These are phyloP conservation scores for Populus deltoides DNA, from an alignment of 345 rosid genomes.

Conservation along the genomic window DNA sequence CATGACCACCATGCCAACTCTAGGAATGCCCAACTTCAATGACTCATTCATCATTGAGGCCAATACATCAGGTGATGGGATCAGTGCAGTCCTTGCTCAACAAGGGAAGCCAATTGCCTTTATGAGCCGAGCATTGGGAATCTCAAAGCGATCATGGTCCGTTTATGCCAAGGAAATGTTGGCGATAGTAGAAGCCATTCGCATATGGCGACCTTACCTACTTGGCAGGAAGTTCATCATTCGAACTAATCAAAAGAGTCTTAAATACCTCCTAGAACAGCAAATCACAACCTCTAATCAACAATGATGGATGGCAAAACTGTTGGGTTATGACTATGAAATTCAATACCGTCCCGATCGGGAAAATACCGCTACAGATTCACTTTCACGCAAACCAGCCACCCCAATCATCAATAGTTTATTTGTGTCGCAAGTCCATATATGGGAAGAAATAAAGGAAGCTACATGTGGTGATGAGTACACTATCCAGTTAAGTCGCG, in stretches of 20 bases:
- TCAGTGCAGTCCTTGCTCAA: background rate
- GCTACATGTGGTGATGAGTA: no score
- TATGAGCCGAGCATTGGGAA: no score
- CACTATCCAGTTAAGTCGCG: no score
- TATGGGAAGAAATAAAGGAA: no score
- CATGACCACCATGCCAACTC: background rate
- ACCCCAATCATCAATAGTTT: no score
- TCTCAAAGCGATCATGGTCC: background rate
- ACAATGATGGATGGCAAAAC: background rate
- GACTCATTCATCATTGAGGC: background rate
- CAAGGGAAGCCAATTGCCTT: no score
- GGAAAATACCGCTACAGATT: no score
- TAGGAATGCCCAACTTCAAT: background rate
- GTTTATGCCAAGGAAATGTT: background rate
- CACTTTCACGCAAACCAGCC: no score
- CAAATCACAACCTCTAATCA: background rate
- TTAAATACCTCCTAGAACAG: background rate
- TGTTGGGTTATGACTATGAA: background rate
- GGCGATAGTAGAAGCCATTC: background rate
- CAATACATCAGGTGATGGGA: background rate
- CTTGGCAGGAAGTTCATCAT: background rate
- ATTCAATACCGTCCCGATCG: no score
- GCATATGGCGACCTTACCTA: background rate
- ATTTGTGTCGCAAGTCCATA: no score
- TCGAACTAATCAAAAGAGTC: background rate